Evolutionary conservation across 2,329 filamentous ascomycete genomes (phyloP).

Genomic region (Talaromyces sp.): DNA sequence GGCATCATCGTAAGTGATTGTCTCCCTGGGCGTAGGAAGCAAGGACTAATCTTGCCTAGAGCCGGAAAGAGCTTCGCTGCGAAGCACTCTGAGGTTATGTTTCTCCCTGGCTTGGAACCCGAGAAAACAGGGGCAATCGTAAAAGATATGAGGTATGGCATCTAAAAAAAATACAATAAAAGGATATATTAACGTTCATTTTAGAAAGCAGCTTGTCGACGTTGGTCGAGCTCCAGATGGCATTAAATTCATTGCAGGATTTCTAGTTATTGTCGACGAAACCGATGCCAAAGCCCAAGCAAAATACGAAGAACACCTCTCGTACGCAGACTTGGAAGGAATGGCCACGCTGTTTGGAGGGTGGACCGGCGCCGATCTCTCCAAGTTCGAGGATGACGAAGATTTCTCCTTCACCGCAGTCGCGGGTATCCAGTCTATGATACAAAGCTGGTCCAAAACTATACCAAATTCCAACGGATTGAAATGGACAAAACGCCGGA

Average conservation of each 20-base stretch:
- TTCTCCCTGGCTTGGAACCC: constrained; percentile 40
- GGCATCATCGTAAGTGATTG: constrained; percentile 25
- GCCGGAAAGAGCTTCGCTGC: constrained; percentile 44
- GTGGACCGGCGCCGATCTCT: constrained; percentile 43
- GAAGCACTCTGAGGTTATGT: constrained; percentile 42
- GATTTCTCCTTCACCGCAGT: constrained; percentile 40
- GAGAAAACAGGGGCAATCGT: constrained; percentile 38
- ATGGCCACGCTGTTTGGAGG: constrained; percentile 43
- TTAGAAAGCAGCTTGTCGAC: constrained; percentile 29
- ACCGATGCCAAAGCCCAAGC: constrained; percentile 40
- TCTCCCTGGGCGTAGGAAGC: not conserved
- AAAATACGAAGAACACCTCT: constrained; percentile 37
- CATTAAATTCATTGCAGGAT: constrained; percentile 42
- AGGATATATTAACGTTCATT: not conserved
- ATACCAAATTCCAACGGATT: constrained; percentile 35
- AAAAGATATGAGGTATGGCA: constrained; percentile 26
- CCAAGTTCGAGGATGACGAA: constrained; percentile 38
- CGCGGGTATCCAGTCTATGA: constrained; percentile 39
- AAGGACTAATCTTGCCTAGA: not conserved
- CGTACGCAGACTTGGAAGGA: constrained; percentile 42
- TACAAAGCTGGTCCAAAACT: constrained; percentile 40
- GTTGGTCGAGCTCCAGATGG: constrained; percentile 34
- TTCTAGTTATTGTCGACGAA: constrained; percentile 39
- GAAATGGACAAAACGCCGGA: constrained; percentile 34
- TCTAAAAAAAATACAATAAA: not conserved